Percentiles rank a stretch among this genome's conserved stretches.
Conservation (phyloP, 2,329 filamentous ascomycete genomes). For the Pseudogymnoascus sp. region DNA sequence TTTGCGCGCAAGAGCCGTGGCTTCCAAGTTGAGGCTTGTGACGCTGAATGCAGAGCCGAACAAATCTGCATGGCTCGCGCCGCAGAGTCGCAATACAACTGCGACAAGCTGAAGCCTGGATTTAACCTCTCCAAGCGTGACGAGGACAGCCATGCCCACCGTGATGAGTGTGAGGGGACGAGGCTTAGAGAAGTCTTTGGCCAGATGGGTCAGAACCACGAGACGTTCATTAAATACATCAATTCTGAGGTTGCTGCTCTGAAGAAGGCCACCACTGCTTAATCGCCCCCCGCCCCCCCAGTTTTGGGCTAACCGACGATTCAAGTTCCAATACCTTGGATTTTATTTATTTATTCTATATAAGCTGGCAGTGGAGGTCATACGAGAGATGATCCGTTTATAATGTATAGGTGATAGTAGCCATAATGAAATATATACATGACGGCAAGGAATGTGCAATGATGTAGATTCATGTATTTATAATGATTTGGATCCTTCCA, state of each 20-base stretch:
- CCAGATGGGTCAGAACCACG: neutral
- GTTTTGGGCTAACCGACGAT: neutral
- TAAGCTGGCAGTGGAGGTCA: neutral
- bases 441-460: neutral
- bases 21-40: conserved; percentile 36
- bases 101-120: conserved; percentile 32
- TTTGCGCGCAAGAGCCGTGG: conserved; percentile 38
- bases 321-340: neutral
- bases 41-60: conserved; percentile 33
- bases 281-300: neutral
- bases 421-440: neutral
- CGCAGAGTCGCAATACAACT: conserved; percentile 44
- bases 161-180: conserved; percentile 13
- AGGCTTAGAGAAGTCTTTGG: conserved; percentile 10
- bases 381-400: neutral
- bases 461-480: neutral
- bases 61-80: conserved; percentile 48
- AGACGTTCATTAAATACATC: neutral
- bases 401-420: neutral
- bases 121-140: conserved; percentile 28
- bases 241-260: neutral
- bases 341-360: neutral
- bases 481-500: too few relatives aligned
- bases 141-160: conserved; percentile 14
- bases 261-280: neutral